Evolutionary conservation across 2,329 filamentous ascomycete genomes (phyloP).

Genomic region (Pestalotiopsis sp.): DNA sequence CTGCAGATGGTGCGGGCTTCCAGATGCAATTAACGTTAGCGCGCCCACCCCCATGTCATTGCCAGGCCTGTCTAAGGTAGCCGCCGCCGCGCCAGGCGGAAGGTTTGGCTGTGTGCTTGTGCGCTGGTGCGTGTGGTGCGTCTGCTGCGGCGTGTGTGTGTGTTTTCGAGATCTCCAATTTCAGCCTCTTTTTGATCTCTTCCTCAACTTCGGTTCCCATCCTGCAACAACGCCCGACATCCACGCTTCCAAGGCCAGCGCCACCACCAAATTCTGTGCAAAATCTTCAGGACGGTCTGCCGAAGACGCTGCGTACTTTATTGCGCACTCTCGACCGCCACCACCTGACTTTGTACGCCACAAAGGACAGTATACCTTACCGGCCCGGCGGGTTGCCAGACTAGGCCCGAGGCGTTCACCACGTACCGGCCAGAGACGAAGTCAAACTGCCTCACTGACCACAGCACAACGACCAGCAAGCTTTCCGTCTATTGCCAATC

Average conservation of each 20-base stretch:
- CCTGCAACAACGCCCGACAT: not conserved
- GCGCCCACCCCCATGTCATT: conserved; percentile 10
- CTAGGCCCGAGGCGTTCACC: not conserved
- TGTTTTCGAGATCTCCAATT: conserved; percentile 34
- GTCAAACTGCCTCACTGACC: not conserved
- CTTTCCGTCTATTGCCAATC: not conserved
- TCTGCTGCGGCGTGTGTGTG: conserved; percentile 16
- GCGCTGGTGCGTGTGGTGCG: too few species aligned
- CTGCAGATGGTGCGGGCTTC: conserved; percentile 7
- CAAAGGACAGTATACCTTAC: not conserved
- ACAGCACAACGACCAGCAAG: not conserved
- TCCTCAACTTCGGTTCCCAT: not conserved
- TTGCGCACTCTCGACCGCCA: not conserved
- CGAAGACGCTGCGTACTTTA: not conserved
- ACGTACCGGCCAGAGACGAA: not conserved
- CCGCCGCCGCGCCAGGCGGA: conserved; percentile 20
- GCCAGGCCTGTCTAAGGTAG: conserved; percentile 8
- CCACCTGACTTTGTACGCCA: not conserved
- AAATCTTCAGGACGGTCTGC: not conserved
- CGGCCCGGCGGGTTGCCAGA: not conserved
- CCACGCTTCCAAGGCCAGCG: not conserved
- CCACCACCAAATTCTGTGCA: not conserved
- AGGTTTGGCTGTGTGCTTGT: conserved; percentile 19
- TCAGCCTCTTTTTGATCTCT: conserved; percentile 29
- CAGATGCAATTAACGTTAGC: conserved; percentile 12